Evolutionary conservation across 331 rosid species (phyloP), one percentile per base, ranked within the genome.

Genomic region (Pyracantha coccinea): DNA sequence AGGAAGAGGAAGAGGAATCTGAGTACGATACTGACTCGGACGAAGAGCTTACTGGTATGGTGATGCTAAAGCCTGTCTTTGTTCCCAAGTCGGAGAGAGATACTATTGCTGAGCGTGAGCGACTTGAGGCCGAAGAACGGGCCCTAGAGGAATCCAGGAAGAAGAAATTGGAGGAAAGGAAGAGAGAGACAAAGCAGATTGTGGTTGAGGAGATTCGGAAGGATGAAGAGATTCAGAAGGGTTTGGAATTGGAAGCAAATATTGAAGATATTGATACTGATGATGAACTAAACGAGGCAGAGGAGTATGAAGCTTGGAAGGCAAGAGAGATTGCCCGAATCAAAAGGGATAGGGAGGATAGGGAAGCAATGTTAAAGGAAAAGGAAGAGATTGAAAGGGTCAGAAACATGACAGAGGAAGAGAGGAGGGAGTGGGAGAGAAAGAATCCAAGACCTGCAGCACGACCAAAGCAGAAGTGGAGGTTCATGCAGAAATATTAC

Each of bases 361-460:
- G 96, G 15, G 97, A 92, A 66, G 95, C 96, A n/a, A 82, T 87
- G 87, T 71, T 91, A 83, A 92, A 88, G 92, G 96, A 89, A 78
- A 92, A 81, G 78, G 99, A 92, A 80, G 99, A 90, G 89, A 84
- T 92, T 76, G 97, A 90, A 84, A 90, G 27, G 89, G 89, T 92
- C 64, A 87, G 97, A 82, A 94, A 90, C 79, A 94, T 94, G 99
- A 90, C 99, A 6, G 97, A 90, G 89, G 99, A 94, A 81, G 99
- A 94, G 84, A 86, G 99, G 84, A 92, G 97, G 79, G 99, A 92
- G 59, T 94, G 99, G 97, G 97, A 94, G 82, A 94, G 97, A 87
- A 92, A 79, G 89, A 92, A 94, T 85, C 97, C 93, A 0, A 94
- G 86, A 82, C 58, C 91, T 32, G 80, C 92, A 54, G 77, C 79